Evolutionary conservation across 2,329 filamentous ascomycete genomes (phyloP), one percentile per base, ranked within the genome.

Genomic region (Beauveria varroae): DNA sequence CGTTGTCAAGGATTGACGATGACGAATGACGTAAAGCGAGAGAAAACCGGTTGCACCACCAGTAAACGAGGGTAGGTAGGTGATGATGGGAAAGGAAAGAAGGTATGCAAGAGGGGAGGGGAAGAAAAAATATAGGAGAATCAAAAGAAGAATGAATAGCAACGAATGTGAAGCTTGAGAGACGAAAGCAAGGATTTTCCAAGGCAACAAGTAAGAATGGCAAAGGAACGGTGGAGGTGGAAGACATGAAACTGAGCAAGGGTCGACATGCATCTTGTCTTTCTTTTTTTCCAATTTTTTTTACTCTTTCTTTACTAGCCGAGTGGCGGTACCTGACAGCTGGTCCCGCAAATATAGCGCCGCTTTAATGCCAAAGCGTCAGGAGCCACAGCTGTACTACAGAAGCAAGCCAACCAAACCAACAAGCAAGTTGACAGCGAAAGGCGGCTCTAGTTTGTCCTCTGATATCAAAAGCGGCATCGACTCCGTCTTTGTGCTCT

Each of bases 11-110:
- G 18, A 37, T n/a, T 49, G 30, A 30, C 16, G 26, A 20, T 14
- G 28, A 49, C 41, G n/a, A 50, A 58, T 58, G 55, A 50, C 57
- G 40, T 30, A 41, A 37, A 10, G 22, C 28, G 55, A 56, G 12
- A 5, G 50, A 28, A 37, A 3, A 55, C 2, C 22, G 2, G 10
- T n/a, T 24, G 34, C 24, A 22, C n/a, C 47, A 43, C 41, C 24
- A 20, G 40, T n/a, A 51, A 53, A 58, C 37, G 51, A 62, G 57
- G 41, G 52, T 22, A 62, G 34, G 52, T 22, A 62, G 50, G 60
- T 20, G 61, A 56, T 56, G 51, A 61, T 44, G 54, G 22, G 53
- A 63, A 51, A 68, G 67, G 63, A 64, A 64, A 63, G 67, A 64
- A 57, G 51, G n/a, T 34, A 53, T 37, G 34, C 34, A 37, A 37